Evolutionary conservation across 176 grass and related monocot genomes (phyloP).

Genomic region (Carex scoparia): DNA sequence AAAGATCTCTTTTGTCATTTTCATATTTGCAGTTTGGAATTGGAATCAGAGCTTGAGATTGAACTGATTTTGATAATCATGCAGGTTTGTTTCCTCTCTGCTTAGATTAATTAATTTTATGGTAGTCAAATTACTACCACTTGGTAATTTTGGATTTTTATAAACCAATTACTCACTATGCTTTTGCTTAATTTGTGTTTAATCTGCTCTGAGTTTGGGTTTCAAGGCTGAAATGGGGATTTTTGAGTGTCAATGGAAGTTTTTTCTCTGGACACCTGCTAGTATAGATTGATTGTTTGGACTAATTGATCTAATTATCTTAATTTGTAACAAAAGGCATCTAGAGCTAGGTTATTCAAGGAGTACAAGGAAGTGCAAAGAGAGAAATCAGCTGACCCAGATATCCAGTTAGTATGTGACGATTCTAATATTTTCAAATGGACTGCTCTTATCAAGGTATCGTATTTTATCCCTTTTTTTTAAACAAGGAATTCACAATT

Average conservation of each 20-base stretch:
- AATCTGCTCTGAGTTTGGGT: not conserved
- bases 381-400: slow-evolving; percentile 86
- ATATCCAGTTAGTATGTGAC: slow-evolving; percentile 94
- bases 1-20: not conserved
- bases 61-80: slow-evolving; percentile 13
- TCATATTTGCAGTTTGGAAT: not conserved
- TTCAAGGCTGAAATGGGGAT: not conserved
- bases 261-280: not conserved
- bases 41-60: not conserved
- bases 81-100: slow-evolving; percentile 13
- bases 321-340: slow-evolving; percentile 42
- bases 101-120: not conserved
- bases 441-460: slow-evolving; percentile 92
- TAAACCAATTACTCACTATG: not conserved
- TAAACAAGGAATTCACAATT: not conserved
- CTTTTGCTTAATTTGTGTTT: not conserved
- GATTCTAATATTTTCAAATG: slow-evolving; percentile 99
- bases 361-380: slow-evolving; percentile 92
- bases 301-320: not conserved
- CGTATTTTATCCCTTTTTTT: not conserved
- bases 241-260: not conserved
- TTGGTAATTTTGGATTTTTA: not conserved
- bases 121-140: not conserved
- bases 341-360: slow-evolving; percentile 94
- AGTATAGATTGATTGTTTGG: not conserved